phyloP scores from a whole-genome alignment of 495 filamentous ascomycete species.

The Pseudoneurospora amorphoporcata region DNA sequence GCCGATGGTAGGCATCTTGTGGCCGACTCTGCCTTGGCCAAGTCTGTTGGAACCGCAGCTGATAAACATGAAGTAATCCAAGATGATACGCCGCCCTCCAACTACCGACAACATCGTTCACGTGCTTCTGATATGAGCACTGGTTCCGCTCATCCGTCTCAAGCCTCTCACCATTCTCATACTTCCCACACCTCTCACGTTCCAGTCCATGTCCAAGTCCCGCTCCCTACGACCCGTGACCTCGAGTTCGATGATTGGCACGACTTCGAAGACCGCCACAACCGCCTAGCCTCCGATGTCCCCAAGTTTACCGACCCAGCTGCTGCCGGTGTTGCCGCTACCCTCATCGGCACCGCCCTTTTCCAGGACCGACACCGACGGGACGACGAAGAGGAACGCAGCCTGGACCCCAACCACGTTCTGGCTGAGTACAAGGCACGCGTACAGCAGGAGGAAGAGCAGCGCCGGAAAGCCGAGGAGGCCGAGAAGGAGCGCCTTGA shows the following conservation, averaged over 20 bases:
- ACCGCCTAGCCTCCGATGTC: constrained; percentile 16
- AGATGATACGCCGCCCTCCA: background rate
- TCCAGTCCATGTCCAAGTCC: background rate
- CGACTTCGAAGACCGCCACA: constrained; percentile 17
- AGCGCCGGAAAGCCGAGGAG: constrained; percentile 2
- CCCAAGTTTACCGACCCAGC: constrained; percentile 31
- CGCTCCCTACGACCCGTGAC: background rate
- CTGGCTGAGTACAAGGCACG: constrained; percentile 7
- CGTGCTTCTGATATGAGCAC: background rate
- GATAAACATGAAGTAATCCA: constrained; percentile 6
- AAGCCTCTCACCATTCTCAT: background rate
- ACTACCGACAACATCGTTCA: background rate
- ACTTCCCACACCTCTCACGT: background rate
- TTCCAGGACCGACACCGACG: background rate
- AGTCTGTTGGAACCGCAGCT: background rate
- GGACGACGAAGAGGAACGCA: constrained; percentile 7
- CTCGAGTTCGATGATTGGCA: constrained; percentile 15
- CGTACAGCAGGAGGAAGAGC: constrained; percentile 4
- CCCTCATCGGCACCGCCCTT: constrained; percentile 22
- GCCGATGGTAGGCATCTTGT: constrained; percentile 6
- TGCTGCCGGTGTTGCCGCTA: constrained; percentile 39
- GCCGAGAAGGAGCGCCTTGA: background rate
- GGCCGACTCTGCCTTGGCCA: constrained; percentile 1
- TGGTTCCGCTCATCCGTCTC: background rate
- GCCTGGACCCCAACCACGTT: constrained; percentile 8